These are phyloP conservation scores for Populus hybrid DNA, from an alignment of 441 rosid genomes.

Conservation along the genomic window DNA sequence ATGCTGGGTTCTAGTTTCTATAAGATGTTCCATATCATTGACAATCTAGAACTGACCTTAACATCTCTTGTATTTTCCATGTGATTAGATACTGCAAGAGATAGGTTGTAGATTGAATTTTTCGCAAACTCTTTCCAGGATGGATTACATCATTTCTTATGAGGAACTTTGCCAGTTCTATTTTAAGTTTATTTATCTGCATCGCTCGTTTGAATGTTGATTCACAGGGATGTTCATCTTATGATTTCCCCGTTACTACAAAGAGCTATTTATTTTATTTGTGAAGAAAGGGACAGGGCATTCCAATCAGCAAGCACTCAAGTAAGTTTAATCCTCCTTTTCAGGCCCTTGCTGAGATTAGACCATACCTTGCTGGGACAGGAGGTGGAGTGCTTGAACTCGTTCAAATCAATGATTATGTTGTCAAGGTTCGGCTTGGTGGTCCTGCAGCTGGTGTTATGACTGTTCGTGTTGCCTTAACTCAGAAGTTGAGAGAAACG, in stretches of 20 bases:
- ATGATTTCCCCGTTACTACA: too few relatives aligned
- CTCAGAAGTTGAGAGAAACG: slow-evolving; percentile 82
- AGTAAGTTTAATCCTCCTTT: neutral
- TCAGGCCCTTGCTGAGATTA: slow-evolving; percentile 89
- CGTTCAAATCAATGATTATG: slow-evolving; percentile 69
- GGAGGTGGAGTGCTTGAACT: slow-evolving; percentile 88
- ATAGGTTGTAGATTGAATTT: too few relatives aligned
- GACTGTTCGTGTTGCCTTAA: slow-evolving; percentile 90
- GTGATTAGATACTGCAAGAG: too few relatives aligned
- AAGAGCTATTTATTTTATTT: too few relatives aligned
- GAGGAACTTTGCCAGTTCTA: too few relatives aligned
- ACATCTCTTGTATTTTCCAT: neutral
- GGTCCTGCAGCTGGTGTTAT: slow-evolving; percentile 95
- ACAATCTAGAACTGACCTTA: neutral
- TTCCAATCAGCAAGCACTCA: neutral
- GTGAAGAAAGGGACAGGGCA: neutral
- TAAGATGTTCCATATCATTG: neutral
- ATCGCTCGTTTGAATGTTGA: neutral
- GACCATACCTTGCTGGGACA: slow-evolving; percentile 86
- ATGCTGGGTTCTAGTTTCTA: neutral
- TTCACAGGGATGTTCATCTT: too few relatives aligned
- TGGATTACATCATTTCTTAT: too few relatives aligned
- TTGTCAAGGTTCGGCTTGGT: slow-evolving; percentile 62
- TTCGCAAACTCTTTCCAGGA: too few relatives aligned
- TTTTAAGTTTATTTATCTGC: neutral